Conservation (phyloP, 305 asterid genomes). For the Coffea humblotiana region DNA sequence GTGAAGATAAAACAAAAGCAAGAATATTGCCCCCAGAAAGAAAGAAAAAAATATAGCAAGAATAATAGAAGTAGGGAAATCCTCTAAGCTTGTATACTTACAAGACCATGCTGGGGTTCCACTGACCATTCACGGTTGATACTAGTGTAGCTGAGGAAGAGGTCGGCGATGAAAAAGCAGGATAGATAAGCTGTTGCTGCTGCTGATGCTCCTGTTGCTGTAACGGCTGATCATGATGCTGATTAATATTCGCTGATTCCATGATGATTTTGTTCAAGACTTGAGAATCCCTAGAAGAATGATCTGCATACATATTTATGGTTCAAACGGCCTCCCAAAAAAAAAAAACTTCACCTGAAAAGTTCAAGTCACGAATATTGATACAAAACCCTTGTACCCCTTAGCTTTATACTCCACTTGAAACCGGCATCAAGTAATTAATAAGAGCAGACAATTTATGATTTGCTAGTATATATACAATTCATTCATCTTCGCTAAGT, state of each 20-base stretch:
- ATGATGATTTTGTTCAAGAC: constrained; percentile 18
- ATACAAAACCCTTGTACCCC: constrained; percentile 6
- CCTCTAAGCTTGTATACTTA: constrained; percentile 19
- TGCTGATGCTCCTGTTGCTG: constrained; percentile 20
- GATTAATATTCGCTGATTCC: constrained; percentile 34
- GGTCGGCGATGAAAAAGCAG: constrained; percentile 7
- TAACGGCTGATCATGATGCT: constrained; percentile 20
- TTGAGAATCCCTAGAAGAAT: constrained; percentile 12
- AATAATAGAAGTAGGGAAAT: not conserved
- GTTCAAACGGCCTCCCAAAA: not conserved
- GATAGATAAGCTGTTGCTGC: constrained; percentile 20
- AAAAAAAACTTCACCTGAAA: constrained; percentile 3
- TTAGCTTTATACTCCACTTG: not conserved
- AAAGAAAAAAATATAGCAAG: not conserved
- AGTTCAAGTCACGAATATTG: not conserved
- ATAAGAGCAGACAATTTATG: not conserved
- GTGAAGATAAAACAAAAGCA: not conserved
- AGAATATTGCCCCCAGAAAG: not conserved
- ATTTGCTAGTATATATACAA: not conserved
- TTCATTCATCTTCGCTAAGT: not conserved
- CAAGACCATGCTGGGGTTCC: constrained; percentile 27
- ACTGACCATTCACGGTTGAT: constrained; percentile 15
- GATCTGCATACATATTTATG: not conserved
- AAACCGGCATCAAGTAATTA: not conserved
- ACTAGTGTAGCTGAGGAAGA: constrained; percentile 8